Evolutionary conservation across 108 stramenopile species (phyloP).

Genomic region (Phaeodactylum tricornutum): DNA sequence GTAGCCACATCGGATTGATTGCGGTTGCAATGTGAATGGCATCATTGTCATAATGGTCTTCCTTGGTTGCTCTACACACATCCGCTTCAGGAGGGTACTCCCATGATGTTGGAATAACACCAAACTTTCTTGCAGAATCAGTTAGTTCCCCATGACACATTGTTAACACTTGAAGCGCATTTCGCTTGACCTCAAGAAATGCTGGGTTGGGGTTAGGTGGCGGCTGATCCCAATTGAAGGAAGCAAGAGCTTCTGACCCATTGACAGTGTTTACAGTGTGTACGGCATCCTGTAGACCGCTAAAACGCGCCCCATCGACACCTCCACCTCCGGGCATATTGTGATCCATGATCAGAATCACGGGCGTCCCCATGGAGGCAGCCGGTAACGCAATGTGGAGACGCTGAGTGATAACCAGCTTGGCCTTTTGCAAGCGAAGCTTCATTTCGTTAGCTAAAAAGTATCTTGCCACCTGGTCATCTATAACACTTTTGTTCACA

Average conservation of each 20-base stretch:
- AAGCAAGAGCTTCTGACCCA: background rate
- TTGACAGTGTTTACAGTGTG: too few species aligned
- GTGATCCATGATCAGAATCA: conserved; percentile 4
- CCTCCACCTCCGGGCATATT: conserved; percentile 10
- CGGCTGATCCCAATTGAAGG: conserved; percentile 8
- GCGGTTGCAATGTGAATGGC: too few species aligned
- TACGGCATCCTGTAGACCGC: conserved; percentile 3
- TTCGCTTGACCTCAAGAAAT: too few species aligned
- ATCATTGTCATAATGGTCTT: too few species aligned
- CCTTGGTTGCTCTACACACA: too few species aligned
- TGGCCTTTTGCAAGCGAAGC: conserved; percentile 1
- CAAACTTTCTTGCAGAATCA: too few species aligned
- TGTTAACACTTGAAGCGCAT: too few species aligned
- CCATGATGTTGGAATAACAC: too few species aligned
- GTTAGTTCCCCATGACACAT: too few species aligned
- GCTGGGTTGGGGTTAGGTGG: background rate
- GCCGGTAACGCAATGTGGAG: conserved; percentile 8
- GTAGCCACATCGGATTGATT: too few species aligned
- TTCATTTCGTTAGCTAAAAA: background rate
- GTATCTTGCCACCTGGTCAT: background rate
- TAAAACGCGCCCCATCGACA: background rate
- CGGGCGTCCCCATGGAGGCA: conserved; percentile 8
- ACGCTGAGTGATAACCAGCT: conserved; percentile 6
- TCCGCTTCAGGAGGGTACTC: too few species aligned
- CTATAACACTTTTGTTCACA: background rate